Evolutionary conservation across 139 green algal genomes (phyloP).

Genomic region (Pseudopediastrum boryanum): DNA sequence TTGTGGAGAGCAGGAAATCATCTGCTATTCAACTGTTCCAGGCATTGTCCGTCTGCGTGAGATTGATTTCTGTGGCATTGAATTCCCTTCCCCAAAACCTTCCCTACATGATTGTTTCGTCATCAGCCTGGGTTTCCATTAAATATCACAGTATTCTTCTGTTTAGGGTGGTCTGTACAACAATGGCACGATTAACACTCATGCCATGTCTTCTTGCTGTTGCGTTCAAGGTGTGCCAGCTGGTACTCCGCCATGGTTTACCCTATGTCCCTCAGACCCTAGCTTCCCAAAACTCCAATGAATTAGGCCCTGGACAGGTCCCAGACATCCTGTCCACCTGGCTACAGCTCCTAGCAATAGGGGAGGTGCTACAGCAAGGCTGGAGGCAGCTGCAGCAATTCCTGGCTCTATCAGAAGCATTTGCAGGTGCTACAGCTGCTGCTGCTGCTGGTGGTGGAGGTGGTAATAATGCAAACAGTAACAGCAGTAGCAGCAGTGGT

Average conservation of each 20-base stretch:
- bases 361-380: conserved; percentile 27
- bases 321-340: not conserved
- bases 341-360: not conserved
- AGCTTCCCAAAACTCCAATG: conserved; percentile 22
- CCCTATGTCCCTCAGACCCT: conserved; percentile 47
- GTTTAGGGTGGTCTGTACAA: too few species aligned
- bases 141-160: too few species aligned
- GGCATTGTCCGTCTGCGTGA: not conserved
- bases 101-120: conserved; percentile 59
- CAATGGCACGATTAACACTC: too few species aligned
- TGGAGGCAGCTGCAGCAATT: conserved; percentile 44
- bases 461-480: conserved; percentile 6
- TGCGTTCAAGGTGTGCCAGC: not conserved
- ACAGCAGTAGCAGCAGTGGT: not conserved
- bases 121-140: conserved; percentile 11
- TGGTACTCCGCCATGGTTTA: conserved; percentile 16
- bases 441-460: not conserved
- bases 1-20: not conserved
- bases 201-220: too few species aligned
- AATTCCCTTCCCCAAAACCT: conserved; percentile 44
- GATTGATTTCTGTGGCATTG: not conserved
- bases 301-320: not conserved
- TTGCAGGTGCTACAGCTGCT: conserved; percentile 15
- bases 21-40: not conserved
- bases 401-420: conserved; percentile 37